Percentiles rank a stretch among this genome's conserved stretches.
phyloP scores from a whole-genome alignment of 1,139 yeast genomes.

The Candida sojae region DNA sequence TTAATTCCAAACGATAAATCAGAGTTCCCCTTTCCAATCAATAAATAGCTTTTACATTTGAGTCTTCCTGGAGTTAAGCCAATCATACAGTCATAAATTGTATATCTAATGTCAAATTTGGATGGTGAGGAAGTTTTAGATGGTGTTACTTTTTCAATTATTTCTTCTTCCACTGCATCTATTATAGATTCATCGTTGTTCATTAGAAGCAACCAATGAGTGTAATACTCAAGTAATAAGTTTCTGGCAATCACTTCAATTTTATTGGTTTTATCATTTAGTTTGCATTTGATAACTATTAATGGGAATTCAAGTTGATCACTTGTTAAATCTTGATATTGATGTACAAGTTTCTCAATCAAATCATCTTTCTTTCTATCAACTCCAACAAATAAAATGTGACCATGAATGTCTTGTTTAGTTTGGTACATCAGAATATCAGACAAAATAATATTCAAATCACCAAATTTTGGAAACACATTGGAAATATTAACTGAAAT shows the following conservation, averaged over 20 bases:
- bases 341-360: conserved; percentile 32
- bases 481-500: conserved; percentile 26
- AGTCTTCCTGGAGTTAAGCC: conserved; percentile 64
- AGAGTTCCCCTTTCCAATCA: conserved; percentile 52
- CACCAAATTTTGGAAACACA: conserved; percentile 48
- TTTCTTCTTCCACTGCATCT: conserved; percentile 19
- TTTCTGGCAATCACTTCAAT: conserved; percentile 47
- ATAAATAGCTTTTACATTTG: conserved; percentile 50
- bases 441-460: conserved; percentile 25
- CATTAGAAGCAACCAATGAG: conserved; percentile 51
- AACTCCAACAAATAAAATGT: conserved; percentile 21
- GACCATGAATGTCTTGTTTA: conserved; percentile 35
- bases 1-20: conserved; percentile 42
- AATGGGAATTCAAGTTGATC: conserved; percentile 20
- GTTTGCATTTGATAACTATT: conserved; percentile 22
- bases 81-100: conserved; percentile 52
- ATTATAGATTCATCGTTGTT: conserved; percentile 19
- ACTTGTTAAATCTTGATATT: conserved; percentile 23
- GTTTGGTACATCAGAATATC: conserved; percentile 31
- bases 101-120: conserved; percentile 40
- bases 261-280: conserved; percentile 20
- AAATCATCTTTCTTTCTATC: conserved; percentile 19
- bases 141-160: conserved; percentile 17
- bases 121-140: conserved; percentile 9
- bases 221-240: conserved; percentile 50